Conservation (phyloP, 2,329 filamentous ascomycete genomes). For the Arthroderma sp. region DNA sequence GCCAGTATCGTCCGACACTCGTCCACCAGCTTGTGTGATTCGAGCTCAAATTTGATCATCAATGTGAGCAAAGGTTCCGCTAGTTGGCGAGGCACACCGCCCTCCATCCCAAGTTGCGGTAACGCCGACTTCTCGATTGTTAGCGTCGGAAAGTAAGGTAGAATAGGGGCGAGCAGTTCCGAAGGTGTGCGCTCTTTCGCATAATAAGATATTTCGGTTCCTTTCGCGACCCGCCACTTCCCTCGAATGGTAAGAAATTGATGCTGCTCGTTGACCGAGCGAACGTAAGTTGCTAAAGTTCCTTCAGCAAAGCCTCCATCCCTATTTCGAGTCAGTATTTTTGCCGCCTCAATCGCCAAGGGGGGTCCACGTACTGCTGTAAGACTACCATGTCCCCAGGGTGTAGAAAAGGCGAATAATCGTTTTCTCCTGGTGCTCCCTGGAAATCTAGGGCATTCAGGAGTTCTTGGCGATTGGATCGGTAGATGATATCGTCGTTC, state of each 20-base stretch:
- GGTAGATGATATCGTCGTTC: conserved; percentile 5
- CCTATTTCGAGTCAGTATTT: conserved; percentile 6
- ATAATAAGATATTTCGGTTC: conserved; percentile 33
- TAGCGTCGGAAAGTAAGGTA: conserved; percentile 37
- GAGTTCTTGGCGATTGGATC: conserved; percentile 3
- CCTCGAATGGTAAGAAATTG: conserved; percentile 32
- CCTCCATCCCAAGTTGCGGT: conserved; percentile 26
- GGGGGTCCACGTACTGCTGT: conserved; percentile 15
- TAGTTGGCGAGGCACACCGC: conserved; percentile 27
- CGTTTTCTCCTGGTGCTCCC: conserved; percentile 18
- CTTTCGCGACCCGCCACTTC: conserved; percentile 29
- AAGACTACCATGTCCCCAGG: conserved; percentile 30
- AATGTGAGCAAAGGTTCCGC: conserved; percentile 24
- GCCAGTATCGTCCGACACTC: conserved; percentile 23
- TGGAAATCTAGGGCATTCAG: conserved; percentile 4
- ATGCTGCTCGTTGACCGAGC: conserved; percentile 27
- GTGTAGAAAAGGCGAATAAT: conserved; percentile 21
- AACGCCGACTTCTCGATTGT: conserved; percentile 16
- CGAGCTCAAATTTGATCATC: conserved; percentile 22
- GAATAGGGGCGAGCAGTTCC: conserved; percentile 33
- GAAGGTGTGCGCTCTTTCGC: conserved; percentile 37
- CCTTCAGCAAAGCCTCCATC: conserved; percentile 12
- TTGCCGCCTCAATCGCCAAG: conserved; percentile 9
- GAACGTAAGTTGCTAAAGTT: conserved; percentile 29
- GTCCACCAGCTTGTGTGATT: conserved; percentile 23